phyloP scores from a whole-genome alignment of 495 filamentous ascomycete species.

The Talaromyces nanjingensis region DNA sequence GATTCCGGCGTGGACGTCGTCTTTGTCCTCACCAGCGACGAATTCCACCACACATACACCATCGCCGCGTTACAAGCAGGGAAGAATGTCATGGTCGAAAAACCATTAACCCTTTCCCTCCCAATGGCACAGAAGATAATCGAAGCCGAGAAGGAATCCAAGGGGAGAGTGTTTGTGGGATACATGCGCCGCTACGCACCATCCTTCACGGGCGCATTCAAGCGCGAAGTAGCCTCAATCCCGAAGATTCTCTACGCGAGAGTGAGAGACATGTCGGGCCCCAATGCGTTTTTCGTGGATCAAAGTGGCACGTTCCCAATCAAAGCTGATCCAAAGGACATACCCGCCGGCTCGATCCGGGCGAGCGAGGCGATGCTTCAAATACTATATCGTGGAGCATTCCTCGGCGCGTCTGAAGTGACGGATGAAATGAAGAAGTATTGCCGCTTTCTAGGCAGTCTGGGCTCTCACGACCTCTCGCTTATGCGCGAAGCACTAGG shows the following conservation, averaged over 20 bases:
- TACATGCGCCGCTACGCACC: conserved; percentile 50
- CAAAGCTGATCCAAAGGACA: no score
- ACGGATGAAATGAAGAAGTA: conserved; percentile 22
- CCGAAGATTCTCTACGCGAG: conserved; percentile 46
- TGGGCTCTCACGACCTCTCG: conserved; percentile 50
- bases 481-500: conserved; percentile 51
- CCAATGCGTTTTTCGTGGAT: conserved; percentile 36
- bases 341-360: conserved; percentile 14
- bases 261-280: conserved; percentile 47
- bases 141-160: conserved; percentile 29
- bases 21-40: conserved; percentile 44
- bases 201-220: conserved; percentile 39
- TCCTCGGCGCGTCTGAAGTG: no score
- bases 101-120: conserved; percentile 42
- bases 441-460: conserved; percentile 37
- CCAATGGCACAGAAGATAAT: conserved; percentile 33
- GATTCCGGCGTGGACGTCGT: conserved; percentile 41
- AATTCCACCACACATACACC: conserved; percentile 42
- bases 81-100: conserved; percentile 51
- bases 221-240: conserved; percentile 35
- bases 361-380: no score
- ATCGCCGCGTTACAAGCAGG: conserved; percentile 40
- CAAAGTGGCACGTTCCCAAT: conserved; percentile 47
- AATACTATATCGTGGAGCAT: no score
- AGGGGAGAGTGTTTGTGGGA: conserved; percentile 44